Base-by-base conservation (phyloP, 495 filamentous ascomycete species). In the Aspergillus avenaceus region DNA sequence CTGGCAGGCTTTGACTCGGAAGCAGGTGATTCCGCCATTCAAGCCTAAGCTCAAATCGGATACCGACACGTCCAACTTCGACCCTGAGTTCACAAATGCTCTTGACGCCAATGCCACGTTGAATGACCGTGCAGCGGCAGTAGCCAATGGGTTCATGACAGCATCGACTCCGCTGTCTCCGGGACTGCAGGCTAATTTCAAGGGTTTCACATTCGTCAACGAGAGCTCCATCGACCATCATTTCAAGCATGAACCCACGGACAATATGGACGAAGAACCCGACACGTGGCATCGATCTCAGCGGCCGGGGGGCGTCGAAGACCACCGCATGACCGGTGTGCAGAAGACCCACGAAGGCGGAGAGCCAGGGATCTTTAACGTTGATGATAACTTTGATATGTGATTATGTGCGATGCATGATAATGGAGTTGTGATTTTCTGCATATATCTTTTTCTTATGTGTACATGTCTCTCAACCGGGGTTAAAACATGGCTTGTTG, bases 171-270 rank as follows among this genome's bases (percentile, higher is more conserved):
- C 93, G 0, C 70, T 98, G 13, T 95, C 88, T 2, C 93, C 95
- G 2, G 90, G 88, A 11, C 90, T 97, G 74, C 93, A 98, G 64
- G 93, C 92, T 47, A 97, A 97, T 61, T 98, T 98, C 76, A 87
- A 91, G 55, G 93, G 93, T 22, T 98, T 98, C 67, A 98, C 93
- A 0, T 98, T 95, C 62, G 95, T 97, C 5, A 95, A 97, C 59
- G 95, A 98, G 69, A 97, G 90, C 60, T 86, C 88, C 18, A 88
- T 98, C 48, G 91, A 97, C 37, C 90, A 95, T 36, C 88, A 96
- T 51, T 88, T 95, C 71, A 76, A 76, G 53, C 66, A 82, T 34
- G 83, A 84, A 27, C 52, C 72, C 40, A 66, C 72, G 23, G 87
- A 87, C 28, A 69, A 71, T 4, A 85, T 86, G 83, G 88, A 91